These are phyloP conservation scores for Cotoneaster glaucophyllus DNA, from an alignment of 306 rosid genomes.

Conservation along the genomic window DNA sequence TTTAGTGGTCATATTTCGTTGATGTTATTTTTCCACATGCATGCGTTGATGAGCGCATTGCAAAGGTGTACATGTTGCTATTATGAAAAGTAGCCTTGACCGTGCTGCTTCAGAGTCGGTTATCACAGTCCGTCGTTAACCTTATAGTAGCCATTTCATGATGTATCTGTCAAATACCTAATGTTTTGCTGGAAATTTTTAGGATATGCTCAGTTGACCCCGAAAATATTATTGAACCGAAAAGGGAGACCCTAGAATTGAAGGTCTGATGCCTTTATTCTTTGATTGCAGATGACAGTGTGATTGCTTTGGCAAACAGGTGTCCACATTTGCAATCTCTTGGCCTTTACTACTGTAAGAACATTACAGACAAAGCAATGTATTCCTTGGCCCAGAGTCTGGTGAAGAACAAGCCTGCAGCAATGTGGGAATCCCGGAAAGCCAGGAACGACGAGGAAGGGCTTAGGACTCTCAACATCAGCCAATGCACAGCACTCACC, in stretches of 20 bases:
- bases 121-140: background rate
- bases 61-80: background rate
- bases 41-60: background rate
- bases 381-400: slow-evolving; percentile 81
- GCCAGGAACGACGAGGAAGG: slow-evolving; percentile 69
- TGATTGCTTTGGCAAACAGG: slow-evolving; percentile 74
- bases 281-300: slow-evolving; percentile 73
- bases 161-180: background rate
- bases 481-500: slow-evolving; percentile 96
- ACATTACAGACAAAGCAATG: slow-evolving; percentile 95
- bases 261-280: background rate
- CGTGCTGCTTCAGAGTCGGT: background rate
- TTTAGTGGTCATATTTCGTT: background rate
- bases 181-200: background rate
- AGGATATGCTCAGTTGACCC: background rate
- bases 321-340: slow-evolving; percentile 79
- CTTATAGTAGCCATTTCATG: background rate
- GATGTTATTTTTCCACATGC: background rate
- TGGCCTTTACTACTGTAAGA: slow-evolving; percentile 84
- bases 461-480: slow-evolving; percentile 68
- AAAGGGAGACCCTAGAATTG: too few relatives aligned
- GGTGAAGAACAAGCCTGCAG: slow-evolving; percentile 48
- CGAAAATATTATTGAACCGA: background rate
- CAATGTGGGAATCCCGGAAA: slow-evolving; percentile 59
- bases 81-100: background rate